phyloP scores from a whole-genome alignment of 345 rosid species.

The Acer saccharum region DNA sequence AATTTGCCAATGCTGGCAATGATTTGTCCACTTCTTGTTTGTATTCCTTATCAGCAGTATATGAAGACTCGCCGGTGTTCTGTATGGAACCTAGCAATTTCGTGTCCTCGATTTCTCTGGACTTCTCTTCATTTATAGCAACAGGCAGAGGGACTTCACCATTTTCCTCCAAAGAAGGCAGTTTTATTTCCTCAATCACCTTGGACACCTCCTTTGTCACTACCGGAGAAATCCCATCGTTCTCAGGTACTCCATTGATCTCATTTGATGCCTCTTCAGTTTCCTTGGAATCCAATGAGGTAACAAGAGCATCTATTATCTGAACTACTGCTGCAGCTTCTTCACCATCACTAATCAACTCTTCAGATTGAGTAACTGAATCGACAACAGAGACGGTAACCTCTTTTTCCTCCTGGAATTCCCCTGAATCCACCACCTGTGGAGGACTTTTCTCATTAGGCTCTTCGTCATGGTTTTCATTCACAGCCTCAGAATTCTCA shows the following conservation, averaged over 20 bases:
- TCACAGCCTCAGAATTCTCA: constrained; percentile 8
- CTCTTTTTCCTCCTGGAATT: constrained; percentile 20
- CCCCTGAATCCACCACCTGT: constrained; percentile 15
- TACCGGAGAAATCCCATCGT: neutral
- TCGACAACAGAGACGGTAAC: constrained; percentile 17
- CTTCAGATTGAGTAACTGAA: constrained; percentile 21
- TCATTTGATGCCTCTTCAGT: constrained; percentile 8
- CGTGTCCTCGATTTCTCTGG: constrained; percentile 18
- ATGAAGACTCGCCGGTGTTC: constrained; percentile 37
- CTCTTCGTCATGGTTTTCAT: constrained; percentile 17
- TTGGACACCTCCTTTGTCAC: constrained; percentile 13
- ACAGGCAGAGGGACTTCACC: neutral
- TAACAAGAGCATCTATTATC: constrained; percentile 9
- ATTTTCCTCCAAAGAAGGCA: constrained; percentile 9
- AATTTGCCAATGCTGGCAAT: constrained; percentile 7
- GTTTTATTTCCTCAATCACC: constrained; percentile 14
- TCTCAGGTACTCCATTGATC: constrained; percentile 1
- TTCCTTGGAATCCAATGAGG: constrained; percentile 22
- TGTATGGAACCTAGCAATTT: constrained; percentile 24
- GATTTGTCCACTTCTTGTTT: constrained; percentile 13
- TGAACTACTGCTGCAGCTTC: constrained; percentile 16
- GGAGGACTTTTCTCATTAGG: constrained; percentile 7
- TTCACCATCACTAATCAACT: constrained; percentile 1
- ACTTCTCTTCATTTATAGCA: constrained; percentile 2
- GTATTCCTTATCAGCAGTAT: constrained; percentile 21